Evolutionary conservation across 331 rosid genomes (phyloP), one percentile per base, ranked within the genome.

Genomic region (Saraca asoca): DNA sequence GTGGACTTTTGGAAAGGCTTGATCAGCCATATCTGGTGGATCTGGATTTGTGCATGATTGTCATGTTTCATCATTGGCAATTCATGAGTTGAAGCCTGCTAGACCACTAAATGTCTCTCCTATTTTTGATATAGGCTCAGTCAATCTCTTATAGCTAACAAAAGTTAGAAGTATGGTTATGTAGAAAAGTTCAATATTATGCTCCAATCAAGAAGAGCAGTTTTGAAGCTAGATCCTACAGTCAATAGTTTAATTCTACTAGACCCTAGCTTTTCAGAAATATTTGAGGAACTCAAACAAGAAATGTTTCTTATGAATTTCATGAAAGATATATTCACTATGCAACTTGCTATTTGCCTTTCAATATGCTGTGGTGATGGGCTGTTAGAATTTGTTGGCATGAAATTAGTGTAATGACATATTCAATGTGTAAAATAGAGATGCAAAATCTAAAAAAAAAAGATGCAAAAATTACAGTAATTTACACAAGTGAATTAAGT

Each of bases 221-320:
- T 52, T 76, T 71, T 88, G 66, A 72, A 68, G 68, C 37, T 69
- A 10, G 75, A 61, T 73, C 68, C 69, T 49, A 64, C 75, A 71
- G 57, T 68, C 64, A 48, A 72, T 35, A 49, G 54, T 75, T 49
- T 69, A 58, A 55, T 38, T 64, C 38, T 45, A 74, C 60, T 75
- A 44, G 84, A 81, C 49, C 6, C 56, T 67, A 74, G 66, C 38
- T 65, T 75, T 84, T 39, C 54, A 42, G 76, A 84, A 69, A 72
- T 75, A 33, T 79, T 86, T 51, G 86, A 84, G 82, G 81, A 75
- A 58, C 80, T 94, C 44, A 85, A 82, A 81, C 96, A 93, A 81
- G 92, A 94, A 75, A 59, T 93, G 51, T 69, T 81, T 63, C 82
- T 94, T 49, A 62, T 89, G 63, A 70, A 71, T 78, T 77, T 76